Conservation (phyloP, 83 land plant species). For the Isoetes engelmannii region DNA sequence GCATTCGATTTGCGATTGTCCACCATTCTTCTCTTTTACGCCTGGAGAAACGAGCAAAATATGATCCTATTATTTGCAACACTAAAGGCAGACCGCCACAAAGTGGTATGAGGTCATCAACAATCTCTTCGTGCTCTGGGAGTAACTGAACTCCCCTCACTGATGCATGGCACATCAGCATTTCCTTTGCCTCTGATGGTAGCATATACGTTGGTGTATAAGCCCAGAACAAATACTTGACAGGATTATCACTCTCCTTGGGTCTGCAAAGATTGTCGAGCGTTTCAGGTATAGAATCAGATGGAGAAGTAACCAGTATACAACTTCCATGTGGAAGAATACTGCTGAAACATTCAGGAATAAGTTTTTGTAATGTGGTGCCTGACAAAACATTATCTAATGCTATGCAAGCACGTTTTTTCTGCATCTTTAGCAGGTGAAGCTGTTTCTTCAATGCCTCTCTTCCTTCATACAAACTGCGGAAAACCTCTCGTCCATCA, state of each 20-base stretch:
- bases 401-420: background rate
- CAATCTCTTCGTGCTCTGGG: slow-evolving; percentile 1
- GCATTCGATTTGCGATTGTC: background rate
- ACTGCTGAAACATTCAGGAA: background rate
- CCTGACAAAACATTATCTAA: slow-evolving; percentile 7
- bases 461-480: background rate
- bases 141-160: background rate
- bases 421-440: background rate
- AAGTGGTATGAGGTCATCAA: slow-evolving; percentile 1
- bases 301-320: slow-evolving; percentile 7
- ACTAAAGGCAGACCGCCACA: slow-evolving; percentile 8
- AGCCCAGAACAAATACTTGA: background rate
- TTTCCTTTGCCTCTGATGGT: slow-evolving; percentile 10
- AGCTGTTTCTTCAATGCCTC: background rate
- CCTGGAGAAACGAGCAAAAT: slow-evolving; percentile 4
- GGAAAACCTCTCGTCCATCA: background rate
- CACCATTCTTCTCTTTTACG: slow-evolving; percentile 3
- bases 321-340: background rate
- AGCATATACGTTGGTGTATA: background rate
- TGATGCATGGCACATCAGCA: slow-evolving; percentile 6
- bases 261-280: slow-evolving; percentile 5
- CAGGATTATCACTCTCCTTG: background rate
- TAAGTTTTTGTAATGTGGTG: background rate
- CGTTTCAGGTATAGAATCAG: background rate
- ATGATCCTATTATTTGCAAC: slow-evolving; percentile 4